Base-by-base conservation (phyloP, 1,284 basidiomycete genomes). In the Taiwanofungus camphoratus region DNA sequence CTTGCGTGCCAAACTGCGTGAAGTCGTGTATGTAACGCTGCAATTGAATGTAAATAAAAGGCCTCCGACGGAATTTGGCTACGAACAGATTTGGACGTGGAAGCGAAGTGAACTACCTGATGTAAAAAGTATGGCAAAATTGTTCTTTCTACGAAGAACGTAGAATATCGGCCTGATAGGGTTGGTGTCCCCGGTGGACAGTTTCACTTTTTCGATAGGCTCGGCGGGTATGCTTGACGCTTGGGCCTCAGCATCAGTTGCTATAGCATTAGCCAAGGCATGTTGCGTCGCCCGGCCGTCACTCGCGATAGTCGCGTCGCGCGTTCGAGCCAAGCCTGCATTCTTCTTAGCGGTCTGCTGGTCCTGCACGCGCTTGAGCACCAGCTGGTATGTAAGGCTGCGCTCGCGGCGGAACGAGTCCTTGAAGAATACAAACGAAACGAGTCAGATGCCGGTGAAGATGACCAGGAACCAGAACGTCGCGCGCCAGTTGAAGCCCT, bases 361-460 rank as follows among this genome's bases (percentile, higher is more conserved):
- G 7, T 48, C 49, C 5, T 48, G 40, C 32, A 44, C 46, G 18
- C 56, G 55, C 31, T 45, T 68, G 23, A 83, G 59, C 3, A 79
- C 77, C 35, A 67, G 69, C 57, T 88, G 87, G 58, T 91, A 93
- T 5, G 79, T 75, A 26, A 83, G 62, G 48, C 86, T 90, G 21
- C 91, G 79, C 58, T 92, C 87, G 45, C 73, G 68, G 11, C 91
- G 76, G 68, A 88, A 93, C 1, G 89, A 90, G 54, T 93, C 91
- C 42, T 78, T 79, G 68, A 91, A 84, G 49, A 81, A 77, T 42
- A 83, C 46, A 63, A 90, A 90, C 15, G 71, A 65, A 32, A 77
- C 39, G 41, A 77, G 67, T 49, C 74, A 76, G 35, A 73, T 40
- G 4, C 75, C 76, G 5, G 76, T 77, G 42, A 83, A 73, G 32